Conservation (phyloP, 805 yeast genomes). For the Teunomyces gatunensis region DNA sequence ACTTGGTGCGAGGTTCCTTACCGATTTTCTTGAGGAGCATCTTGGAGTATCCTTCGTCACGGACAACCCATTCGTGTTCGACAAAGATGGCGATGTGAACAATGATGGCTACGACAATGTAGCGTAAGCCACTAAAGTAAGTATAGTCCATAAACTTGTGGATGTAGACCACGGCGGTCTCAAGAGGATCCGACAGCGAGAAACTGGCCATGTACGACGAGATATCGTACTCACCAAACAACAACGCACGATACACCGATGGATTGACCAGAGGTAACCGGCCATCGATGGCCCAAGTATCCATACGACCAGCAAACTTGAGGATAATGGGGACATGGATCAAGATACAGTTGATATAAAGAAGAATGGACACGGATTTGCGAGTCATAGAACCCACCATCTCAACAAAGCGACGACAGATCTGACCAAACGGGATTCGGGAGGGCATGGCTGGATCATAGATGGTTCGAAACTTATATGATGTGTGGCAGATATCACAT, state of each 20-base stretch:
- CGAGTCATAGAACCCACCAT: slow-evolving; percentile 12
- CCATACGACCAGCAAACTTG: slow-evolving; percentile 51
- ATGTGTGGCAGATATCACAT: slow-evolving; percentile 87
- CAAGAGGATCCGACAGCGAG: slow-evolving; percentile 1
- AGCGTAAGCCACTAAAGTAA: slow-evolving; percentile 36
- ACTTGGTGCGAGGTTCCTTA: slow-evolving; percentile 43
- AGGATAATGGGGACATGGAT: slow-evolving; percentile 59
- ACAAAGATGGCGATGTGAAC: slow-evolving; percentile 49
- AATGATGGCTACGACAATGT: slow-evolving; percentile 39
- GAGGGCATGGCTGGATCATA: slow-evolving; percentile 66
- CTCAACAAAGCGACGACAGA: slow-evolving; percentile 39
- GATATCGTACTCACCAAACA: slow-evolving; percentile 38
- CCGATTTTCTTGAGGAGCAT: slow-evolving; percentile 62
- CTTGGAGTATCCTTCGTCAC: slow-evolving; percentile 66
- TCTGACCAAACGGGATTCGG: slow-evolving; percentile 52
- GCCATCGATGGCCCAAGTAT: slow-evolving; percentile 57
- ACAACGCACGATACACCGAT: slow-evolving; percentile 28
- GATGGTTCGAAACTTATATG: slow-evolving; percentile 64
- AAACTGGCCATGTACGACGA: slow-evolving; percentile 8
- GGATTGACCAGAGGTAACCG: slow-evolving; percentile 41
- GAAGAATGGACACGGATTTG: slow-evolving; percentile 21
- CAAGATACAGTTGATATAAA: slow-evolving; percentile 42
- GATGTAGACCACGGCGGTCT: slow-evolving; percentile 15
- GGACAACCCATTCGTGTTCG: slow-evolving; percentile 67
- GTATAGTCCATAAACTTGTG: slow-evolving; percentile 28